Percentiles rank a stretch among this genome's conserved stretches.
phyloP scores from a whole-genome alignment of 768 basidiomycete genomes.

The Inosperma sp. region DNA sequence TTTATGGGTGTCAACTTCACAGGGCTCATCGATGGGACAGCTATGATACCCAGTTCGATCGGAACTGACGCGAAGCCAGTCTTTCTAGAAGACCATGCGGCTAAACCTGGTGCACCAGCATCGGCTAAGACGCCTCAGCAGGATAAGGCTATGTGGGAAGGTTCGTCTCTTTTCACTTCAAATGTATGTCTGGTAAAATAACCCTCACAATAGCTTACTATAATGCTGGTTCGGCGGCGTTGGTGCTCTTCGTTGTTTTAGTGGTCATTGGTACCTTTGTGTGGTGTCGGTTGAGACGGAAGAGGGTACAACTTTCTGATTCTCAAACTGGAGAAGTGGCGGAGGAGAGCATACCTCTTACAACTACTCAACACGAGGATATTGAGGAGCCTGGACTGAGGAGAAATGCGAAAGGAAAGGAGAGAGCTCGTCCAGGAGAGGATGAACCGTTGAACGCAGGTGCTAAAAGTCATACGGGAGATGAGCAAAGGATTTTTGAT shows the following conservation, averaged over 20 bases:
- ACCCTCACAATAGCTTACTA: conserved; percentile 66
- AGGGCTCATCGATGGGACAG: conserved; percentile 73
- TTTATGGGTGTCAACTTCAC: conserved; percentile 94
- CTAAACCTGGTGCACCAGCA: conserved; percentile 32
- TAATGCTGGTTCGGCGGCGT: conserved; percentile 82
- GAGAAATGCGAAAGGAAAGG: conserved; percentile 47
- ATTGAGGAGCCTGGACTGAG: conserved; percentile 41
- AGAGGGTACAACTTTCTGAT: conserved; percentile 36
- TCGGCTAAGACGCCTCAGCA: conserved; percentile 66
- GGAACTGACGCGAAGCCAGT: conserved; percentile 68
- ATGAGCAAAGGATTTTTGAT: conserved; percentile 49
- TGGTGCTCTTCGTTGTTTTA: conserved; percentile 75
- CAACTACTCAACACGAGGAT: conserved; percentile 37
- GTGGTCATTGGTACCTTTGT: conserved; percentile 67
- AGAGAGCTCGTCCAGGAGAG: conserved; percentile 28
- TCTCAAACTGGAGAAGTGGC: conserved; percentile 24
- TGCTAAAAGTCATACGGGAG: conserved; percentile 12
- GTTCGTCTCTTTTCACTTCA: conserved; percentile 35
- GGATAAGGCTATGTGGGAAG: conserved; percentile 88
- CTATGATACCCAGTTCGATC: conserved; percentile 73
- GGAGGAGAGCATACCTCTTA: conserved; percentile 74
- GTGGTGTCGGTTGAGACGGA: conserved; percentile 66
- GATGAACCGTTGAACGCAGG: background rate
- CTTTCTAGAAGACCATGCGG: conserved; percentile 44
- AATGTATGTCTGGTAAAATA: conserved; percentile 2